These are phyloP conservation scores for Penstemon eatonii DNA, from an alignment of 257 asterid genomes.

Conservation along the genomic window DNA sequence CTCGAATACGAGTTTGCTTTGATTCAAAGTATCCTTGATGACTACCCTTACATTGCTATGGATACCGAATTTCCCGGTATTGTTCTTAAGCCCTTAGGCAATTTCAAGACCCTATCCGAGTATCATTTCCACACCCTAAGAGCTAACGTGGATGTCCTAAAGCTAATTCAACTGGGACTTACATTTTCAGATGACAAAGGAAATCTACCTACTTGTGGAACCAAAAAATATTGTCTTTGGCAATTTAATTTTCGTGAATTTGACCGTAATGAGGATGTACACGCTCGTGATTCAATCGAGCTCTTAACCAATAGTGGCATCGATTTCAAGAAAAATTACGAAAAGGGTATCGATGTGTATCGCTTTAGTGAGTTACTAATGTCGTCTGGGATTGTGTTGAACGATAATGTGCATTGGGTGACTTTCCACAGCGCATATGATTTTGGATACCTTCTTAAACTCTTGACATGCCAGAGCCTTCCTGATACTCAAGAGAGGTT, in stretches of 20 bases:
- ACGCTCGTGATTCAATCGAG: constrained; percentile 39
- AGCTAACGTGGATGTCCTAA: constrained; percentile 42
- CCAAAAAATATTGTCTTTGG: constrained; percentile 39
- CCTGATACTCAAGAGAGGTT: constrained; percentile 38
- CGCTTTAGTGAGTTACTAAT: constrained; percentile 41
- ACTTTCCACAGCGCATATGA: constrained; percentile 40
- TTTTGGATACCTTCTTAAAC: constrained; percentile 39
- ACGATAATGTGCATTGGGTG: constrained; percentile 37
- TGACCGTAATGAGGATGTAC: constrained; percentile 33
- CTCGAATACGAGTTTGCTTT: constrained; percentile 28
- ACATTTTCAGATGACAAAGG: constrained; percentile 40
- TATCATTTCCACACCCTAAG: constrained; percentile 26
- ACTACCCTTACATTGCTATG: constrained; percentile 38
- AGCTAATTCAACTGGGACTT: constrained; percentile 44
- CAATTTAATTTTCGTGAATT: constrained; percentile 47
- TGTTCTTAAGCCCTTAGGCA: constrained; percentile 34
- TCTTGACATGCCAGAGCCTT: constrained; percentile 35
- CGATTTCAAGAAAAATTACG: constrained; percentile 34
- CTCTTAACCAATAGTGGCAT: constrained; percentile 37
- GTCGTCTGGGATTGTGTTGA: constrained; percentile 45
- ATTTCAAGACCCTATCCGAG: constrained; percentile 30
- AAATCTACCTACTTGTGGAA: constrained; percentile 45
- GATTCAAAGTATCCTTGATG: constrained; percentile 34
- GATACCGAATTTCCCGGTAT: constrained; percentile 15
- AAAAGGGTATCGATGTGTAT: constrained; percentile 32